These are phyloP conservation scores for Lepidium campestre DNA, from an alignment of 441 rosid genomes.

Conservation along the genomic window DNA sequence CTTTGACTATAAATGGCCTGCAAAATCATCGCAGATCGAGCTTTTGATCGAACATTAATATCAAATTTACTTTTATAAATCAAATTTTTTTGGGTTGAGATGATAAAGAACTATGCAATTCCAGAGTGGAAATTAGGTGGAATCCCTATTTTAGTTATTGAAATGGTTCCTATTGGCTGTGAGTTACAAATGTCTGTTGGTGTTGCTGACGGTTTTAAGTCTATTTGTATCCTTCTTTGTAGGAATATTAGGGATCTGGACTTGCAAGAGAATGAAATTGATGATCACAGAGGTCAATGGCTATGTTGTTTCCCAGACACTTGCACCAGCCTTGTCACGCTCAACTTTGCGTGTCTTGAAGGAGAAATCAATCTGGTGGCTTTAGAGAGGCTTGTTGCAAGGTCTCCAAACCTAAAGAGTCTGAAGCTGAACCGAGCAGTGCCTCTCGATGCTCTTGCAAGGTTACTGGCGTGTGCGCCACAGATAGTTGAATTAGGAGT, in stretches of 20 bases:
- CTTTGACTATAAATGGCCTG: not conserved
- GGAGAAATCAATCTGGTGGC: conserved; percentile 74
- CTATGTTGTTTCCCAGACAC: conserved; percentile 75
- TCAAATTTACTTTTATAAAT: not conserved
- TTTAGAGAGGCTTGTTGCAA: conserved; percentile 81
- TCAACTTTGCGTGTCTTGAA: conserved; percentile 90
- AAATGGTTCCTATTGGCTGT: not conserved
- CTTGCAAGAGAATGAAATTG: conserved; percentile 89
- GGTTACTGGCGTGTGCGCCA: conserved; percentile 56
- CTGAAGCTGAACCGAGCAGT: conserved; percentile 75
- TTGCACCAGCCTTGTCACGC: conserved; percentile 64
- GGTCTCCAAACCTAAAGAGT: conserved; percentile 79
- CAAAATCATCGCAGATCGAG: not conserved
- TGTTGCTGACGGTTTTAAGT: not conserved
- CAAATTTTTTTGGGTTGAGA: too few species aligned
- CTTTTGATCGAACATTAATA: not conserved
- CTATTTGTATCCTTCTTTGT: conserved; percentile 1
- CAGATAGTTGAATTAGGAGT: conserved; percentile 73
- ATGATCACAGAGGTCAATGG: conserved; percentile 89
- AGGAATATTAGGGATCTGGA: conserved; percentile 85
- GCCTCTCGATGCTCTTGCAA: conserved; percentile 60
- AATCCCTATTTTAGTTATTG: not conserved
- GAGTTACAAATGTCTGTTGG: not conserved
- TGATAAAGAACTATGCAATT: not conserved
- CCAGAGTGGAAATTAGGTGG: not conserved